phyloP scores from a whole-genome alignment of 1,284 basidiomycete species.

The Trametes hirsuta region DNA sequence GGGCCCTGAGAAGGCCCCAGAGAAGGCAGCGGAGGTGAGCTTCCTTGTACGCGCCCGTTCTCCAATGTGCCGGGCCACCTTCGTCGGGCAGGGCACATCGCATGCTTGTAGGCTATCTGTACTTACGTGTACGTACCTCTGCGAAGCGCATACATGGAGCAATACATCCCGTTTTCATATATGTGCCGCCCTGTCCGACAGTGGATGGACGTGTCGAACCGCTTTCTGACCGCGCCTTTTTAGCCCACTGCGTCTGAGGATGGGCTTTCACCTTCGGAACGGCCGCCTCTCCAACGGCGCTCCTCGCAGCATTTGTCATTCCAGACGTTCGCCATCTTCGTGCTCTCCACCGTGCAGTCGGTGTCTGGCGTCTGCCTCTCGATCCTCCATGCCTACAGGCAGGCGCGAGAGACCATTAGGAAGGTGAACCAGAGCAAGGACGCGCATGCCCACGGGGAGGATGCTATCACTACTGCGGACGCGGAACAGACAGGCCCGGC shows the following conservation, averaged over 20 bases:
- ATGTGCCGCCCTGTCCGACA: slow-evolving; percentile 1
- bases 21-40: slow-evolving; percentile 37
- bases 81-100: slow-evolving; percentile 6
- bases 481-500: not conserved
- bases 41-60: not conserved
- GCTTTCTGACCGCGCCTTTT: not conserved
- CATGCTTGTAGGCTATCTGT: slow-evolving; percentile 14
- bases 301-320: slow-evolving; percentile 47
- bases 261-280: slow-evolving; percentile 5
- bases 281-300: slow-evolving; percentile 24
- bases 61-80: not conserved
- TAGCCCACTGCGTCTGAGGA: not conserved
- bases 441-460: slow-evolving; percentile 27
- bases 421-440: slow-evolving; percentile 53
- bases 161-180: not conserved
- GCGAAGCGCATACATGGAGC: not conserved
- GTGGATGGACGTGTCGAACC: not conserved
- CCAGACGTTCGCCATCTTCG: slow-evolving; percentile 62
- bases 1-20: slow-evolving; percentile 42
- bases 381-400: slow-evolving; percentile 70
- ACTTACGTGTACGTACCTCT: slow-evolving; percentile 7
- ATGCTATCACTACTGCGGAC: not conserved
- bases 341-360: slow-evolving; percentile 73
- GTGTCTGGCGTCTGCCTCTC: slow-evolving; percentile 70
- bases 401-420: slow-evolving; percentile 62